These are phyloP conservation scores for Isatis tinctoria DNA, from an alignment of 345 rosid species.

Conservation along the genomic window DNA sequence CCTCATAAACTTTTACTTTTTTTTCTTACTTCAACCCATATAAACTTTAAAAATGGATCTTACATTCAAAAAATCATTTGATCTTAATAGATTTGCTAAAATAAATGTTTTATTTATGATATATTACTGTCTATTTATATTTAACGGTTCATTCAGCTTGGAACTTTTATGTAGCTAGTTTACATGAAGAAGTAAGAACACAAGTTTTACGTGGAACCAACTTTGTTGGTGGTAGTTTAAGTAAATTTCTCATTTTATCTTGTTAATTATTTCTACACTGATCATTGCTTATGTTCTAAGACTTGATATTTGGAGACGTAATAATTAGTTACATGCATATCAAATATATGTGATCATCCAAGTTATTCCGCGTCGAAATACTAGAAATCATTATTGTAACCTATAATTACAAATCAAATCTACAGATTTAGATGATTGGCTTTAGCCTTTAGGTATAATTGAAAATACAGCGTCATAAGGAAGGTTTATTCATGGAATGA, in stretches of 20 bases:
- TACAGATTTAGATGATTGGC: slow-evolving; percentile 18
- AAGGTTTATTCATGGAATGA: slow-evolving; percentile 4
- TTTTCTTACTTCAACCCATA: no score
- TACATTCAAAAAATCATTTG: no score
- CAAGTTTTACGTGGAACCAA: not conserved
- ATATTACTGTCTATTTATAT: no score
- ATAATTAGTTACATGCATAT: slow-evolving; percentile 5
- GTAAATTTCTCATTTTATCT: not conserved
- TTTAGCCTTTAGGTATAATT: slow-evolving; percentile 16
- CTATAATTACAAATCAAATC: slow-evolving; percentile 4
- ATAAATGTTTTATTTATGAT: no score
- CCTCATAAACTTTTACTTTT: no score
- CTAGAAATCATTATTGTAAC: not conserved
- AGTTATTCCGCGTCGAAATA: not conserved
- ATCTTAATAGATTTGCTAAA: no score
- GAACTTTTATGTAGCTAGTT: not conserved
- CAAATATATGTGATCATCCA: not conserved
- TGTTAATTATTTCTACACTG: not conserved
- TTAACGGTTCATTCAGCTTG: not conserved
- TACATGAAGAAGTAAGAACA: not conserved
- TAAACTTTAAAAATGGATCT: no score
- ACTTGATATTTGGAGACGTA: slow-evolving; percentile 17
- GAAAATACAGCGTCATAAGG: slow-evolving; percentile 11
- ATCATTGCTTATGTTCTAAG: slow-evolving; percentile 3
- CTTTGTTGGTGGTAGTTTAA: not conserved